Conservation (phyloP, 2,329 filamentous ascomycete genomes). For the Aspergillus texensis region DNA sequence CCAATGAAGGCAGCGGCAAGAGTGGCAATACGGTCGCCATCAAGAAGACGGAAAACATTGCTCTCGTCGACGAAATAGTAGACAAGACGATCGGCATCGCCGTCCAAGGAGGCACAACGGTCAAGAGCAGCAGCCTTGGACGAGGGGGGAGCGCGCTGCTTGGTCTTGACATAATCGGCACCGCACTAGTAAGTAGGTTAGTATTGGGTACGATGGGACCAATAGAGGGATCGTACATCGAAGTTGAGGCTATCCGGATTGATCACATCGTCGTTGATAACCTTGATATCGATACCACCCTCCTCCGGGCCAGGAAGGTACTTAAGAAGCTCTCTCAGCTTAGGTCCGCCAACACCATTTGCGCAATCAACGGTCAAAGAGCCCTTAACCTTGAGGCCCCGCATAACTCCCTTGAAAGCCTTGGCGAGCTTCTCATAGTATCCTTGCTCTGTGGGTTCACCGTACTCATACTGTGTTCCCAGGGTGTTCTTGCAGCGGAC, state of each 20-base stretch:
- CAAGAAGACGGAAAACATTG: constrained; percentile 84
- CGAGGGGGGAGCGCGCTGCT: constrained; percentile 82
- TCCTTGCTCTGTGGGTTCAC: constrained; percentile 82
- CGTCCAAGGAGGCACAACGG: constrained; percentile 88
- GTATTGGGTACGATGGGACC: not conserved
- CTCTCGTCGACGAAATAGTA: constrained; percentile 90
- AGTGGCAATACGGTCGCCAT: constrained; percentile 95
- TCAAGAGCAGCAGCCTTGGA: constrained; percentile 76
- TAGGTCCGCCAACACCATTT: constrained; percentile 93
- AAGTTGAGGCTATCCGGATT: constrained; percentile 87
- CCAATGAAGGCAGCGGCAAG: constrained; percentile 92
- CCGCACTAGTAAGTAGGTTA: constrained; percentile 65
- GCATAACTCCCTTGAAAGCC: constrained; percentile 83
- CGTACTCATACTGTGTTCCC: constrained; percentile 83
- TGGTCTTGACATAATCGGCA: constrained; percentile 96
- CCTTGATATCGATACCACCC: constrained; percentile 75
- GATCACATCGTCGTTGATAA: constrained; percentile 91
- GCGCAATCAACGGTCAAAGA: constrained; percentile 87
- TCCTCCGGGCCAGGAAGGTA: constrained; percentile 69
- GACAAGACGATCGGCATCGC: constrained; percentile 91
- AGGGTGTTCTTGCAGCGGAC: constrained; percentile 93
- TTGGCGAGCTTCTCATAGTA: constrained; percentile 91
- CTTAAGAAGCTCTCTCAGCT: constrained; percentile 84
- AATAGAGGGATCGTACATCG: constrained; percentile 67
- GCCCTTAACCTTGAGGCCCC: constrained; percentile 72